phyloP scores from a whole-genome alignment of 129 eudicot genomes.

The Pittosporum tobira region DNA sequence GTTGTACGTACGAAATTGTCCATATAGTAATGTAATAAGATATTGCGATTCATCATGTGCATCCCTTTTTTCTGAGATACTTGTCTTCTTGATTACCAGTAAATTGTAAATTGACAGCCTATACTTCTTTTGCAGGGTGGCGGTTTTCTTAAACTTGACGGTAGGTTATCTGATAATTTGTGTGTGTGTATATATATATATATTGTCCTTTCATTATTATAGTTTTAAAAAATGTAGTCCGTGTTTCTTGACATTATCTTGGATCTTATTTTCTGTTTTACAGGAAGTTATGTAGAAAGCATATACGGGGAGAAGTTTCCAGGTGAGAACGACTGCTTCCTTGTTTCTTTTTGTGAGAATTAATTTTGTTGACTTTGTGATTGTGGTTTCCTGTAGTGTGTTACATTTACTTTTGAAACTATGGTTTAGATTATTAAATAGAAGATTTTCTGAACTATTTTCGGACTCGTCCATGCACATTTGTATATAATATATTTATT shows the following conservation, averaged over 20 bases:
- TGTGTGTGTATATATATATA: no score
- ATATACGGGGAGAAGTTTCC: slow-evolving; percentile 94
- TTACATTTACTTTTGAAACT: neutral
- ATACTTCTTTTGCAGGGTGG: slow-evolving; percentile 75
- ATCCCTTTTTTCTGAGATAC: neutral
- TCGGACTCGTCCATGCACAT: neutral
- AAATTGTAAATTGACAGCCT: slow-evolving; percentile 18
- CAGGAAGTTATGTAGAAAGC: slow-evolving; percentile 93
- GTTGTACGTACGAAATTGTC: slow-evolving; percentile 48
- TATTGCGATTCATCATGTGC: slow-evolving; percentile 21
- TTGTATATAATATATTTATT: slow-evolving; percentile 24
- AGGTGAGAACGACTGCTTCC: slow-evolving; percentile 40
- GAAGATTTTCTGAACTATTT: neutral
- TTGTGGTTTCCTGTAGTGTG: slow-evolving; percentile 7
- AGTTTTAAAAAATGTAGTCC: neutral
- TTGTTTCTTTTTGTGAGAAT: neutral
- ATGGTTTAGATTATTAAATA: neutral
- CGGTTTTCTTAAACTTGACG: slow-evolving; percentile 71
- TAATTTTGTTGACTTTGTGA: slow-evolving; percentile 8
- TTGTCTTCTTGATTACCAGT: slow-evolving; percentile 10
- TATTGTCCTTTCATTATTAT: neutral
- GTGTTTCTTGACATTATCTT: neutral
- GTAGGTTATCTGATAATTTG: slow-evolving; percentile 32
- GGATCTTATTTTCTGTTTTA: slow-evolving; percentile 6
- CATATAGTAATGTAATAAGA: slow-evolving; percentile 29